Evolutionary conservation across 305 asterid species (phyloP), one percentile per base, ranked within the genome.

Genomic region (Solanum aculeatissimum): DNA sequence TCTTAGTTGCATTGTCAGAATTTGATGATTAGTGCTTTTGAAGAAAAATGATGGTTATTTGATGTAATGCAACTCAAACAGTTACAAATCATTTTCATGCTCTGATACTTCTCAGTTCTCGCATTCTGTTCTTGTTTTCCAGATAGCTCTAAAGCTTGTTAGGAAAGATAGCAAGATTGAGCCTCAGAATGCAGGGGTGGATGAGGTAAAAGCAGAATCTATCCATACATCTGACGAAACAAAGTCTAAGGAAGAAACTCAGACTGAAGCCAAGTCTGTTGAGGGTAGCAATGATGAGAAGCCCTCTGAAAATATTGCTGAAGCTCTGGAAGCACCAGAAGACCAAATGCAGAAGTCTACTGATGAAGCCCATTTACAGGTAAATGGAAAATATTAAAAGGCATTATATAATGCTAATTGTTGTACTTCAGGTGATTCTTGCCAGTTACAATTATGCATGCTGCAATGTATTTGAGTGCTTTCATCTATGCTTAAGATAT

Each of bases 101-200:
- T 77, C 29, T 77, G 63, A 27, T 77, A 16, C 60, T 60, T 62
- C 32, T 42, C 80, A 45, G 38, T 63, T 51, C 49, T 19, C 81
- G 9, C 63, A 54, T 35, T 25, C 77, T 84, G n/a, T 25, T 10
- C 60, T 32, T 63, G 63, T 47, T 75, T 62, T 86, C 81, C 90
- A 96, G 99, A 95, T 97, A 86, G 98, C 98, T 77, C 91, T 97
- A 74, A 90, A 94, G 89, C 96, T 95, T 89, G 99, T 97, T 55
- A 94, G 98, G 13, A 84, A 89, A 84, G 93, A 92, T 84, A 91
- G 88, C 80, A 57, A 86, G 68, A 62, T 69, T 63, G 91, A 89
- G 72, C 87, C 89, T 81, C 84, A 51, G 53, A 85, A 66, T 77
- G 80, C 81, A 13, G 88, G 43, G 63, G 69, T 80, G 45, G 42